Base-by-base conservation (phyloP, 441 rosid genomes). In the Populus hybrid region DNA sequence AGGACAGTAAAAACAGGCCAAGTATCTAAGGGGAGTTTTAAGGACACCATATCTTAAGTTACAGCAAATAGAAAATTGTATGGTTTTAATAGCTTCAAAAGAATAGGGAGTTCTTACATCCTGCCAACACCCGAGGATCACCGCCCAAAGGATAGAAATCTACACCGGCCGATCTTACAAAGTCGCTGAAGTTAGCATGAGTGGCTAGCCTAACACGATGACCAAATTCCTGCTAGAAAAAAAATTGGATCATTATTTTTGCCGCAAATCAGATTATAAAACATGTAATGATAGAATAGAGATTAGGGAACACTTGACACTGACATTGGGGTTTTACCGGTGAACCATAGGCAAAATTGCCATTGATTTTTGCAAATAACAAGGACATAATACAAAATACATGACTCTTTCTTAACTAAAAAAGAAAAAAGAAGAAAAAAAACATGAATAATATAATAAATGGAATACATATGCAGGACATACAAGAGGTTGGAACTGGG, bases 161-260 rank as follows among this genome's bases (percentile, higher is more conserved):
- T 77, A 96, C 89, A 40, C 94, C 98, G 73, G 94, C 96, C 68
- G 94, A 87, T 82, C 83, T 89, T 68, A 96, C 97, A 85, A 96
- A 96, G 72, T 83, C 79, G 57, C 82, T 78, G 86, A 96, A 96
- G 85, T 96, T 96, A 61, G 84, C 91, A 88, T 94, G 99, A 79
- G 99, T 94, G 77, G 99, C 98, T 85, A 96, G 74, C 87, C 99
- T 88, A 80, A 96, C 99, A 82, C 71, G 91, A 87, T 96, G 99
- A 74, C 98, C 99, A 75, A 87, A 96, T 85, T 94, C 99, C 99
- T 96, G 88, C 76, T 85, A 78, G 67, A 30, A 30, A 70, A 83
- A 79, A 79, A 2, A 66, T 65, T 35, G 11, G 75, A 81, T 66
- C 61, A 38, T 61, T 53, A 30, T 30, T 30, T 30, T 30, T 30